Evolutionary conservation across 768 basidiomycete species (phyloP).

Genomic region (Boletus sensibilis): DNA sequence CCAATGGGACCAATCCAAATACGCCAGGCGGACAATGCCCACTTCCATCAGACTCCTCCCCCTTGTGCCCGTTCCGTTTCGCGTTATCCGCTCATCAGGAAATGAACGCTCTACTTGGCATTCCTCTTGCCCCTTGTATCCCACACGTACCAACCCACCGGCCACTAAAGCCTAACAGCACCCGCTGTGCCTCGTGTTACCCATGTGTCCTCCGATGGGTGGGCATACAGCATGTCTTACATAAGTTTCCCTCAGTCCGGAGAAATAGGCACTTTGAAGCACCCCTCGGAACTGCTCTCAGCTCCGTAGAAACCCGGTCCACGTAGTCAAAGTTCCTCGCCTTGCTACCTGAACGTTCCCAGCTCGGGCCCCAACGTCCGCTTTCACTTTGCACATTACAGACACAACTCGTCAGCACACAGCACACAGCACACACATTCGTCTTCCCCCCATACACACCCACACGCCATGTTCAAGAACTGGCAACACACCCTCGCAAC

Average conservation of each 20-base stretch:
- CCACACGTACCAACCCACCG: background rate
- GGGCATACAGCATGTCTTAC: slow-evolving; percentile 10
- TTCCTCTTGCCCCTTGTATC: background rate
- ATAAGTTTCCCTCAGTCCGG: slow-evolving; percentile 12
- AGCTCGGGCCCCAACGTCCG: background rate
- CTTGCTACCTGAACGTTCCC: background rate
- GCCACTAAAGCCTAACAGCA: background rate
- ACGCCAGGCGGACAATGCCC: background rate
- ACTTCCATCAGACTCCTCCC: background rate
- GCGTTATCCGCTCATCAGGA: background rate
- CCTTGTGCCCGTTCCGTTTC: background rate
- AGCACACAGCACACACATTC: background rate
- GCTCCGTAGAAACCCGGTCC: background rate
- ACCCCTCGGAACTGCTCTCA: background rate
- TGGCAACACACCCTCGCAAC: slow-evolving; percentile 42
- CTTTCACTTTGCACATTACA: background rate
- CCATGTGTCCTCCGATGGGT: slow-evolving; percentile 10
- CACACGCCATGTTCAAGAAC: slow-evolving; percentile 45
- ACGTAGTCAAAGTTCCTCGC: background rate
- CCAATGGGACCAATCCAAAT: background rate
- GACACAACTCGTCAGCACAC: background rate
- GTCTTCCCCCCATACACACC: background rate
- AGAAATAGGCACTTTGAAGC: slow-evolving; percentile 3
- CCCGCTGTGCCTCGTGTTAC: slow-evolving; percentile 23
- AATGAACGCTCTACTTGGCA: background rate